phyloP scores from a whole-genome alignment of 371 early-diverging fungal genomes.

The Saksenaea vasiformis region DNA sequence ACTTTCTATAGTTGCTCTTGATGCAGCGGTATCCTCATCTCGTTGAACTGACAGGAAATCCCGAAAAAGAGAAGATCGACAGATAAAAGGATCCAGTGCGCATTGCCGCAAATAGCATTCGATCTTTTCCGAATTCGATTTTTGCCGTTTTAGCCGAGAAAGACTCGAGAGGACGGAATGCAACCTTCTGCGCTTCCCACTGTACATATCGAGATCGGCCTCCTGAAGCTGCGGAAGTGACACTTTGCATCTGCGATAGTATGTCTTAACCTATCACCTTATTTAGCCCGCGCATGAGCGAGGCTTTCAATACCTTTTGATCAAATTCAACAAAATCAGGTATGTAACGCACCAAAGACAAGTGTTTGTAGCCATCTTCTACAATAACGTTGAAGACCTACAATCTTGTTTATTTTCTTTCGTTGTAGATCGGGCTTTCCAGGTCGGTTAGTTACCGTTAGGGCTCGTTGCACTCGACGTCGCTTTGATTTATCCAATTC shows the following conservation, averaged over 20 bases:
- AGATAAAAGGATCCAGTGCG: conserved; percentile 32
- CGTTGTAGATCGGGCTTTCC: not conserved
- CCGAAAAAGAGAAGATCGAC: conserved; percentile 42
- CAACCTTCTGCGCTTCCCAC: conserved; percentile 20
- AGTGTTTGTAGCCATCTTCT: conserved; percentile 48
- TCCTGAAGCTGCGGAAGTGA: conserved; percentile 16
- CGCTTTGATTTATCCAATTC: conserved; percentile 22
- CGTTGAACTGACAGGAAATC: conserved; percentile 50
- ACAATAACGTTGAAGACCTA: conserved; percentile 62
- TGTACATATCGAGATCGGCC: conserved; percentile 16
- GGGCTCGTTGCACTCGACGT: conserved; percentile 25
- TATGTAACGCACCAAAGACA: conserved; percentile 56
- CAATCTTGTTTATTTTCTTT: not conserved
- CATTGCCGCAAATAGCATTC: conserved; percentile 45
- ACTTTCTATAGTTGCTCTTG: conserved; percentile 25
- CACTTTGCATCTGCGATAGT: conserved; percentile 35
- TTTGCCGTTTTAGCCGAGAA: conserved; percentile 19
- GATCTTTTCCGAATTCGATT: conserved; percentile 46
- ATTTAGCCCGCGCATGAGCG: not conserved
- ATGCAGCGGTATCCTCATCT: conserved; percentile 39
- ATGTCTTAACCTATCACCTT: conserved; percentile 24
- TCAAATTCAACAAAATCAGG: conserved; percentile 65
- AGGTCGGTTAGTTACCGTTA: conserved; percentile 18
- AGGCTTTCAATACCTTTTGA: conserved; percentile 42
- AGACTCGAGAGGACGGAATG: conserved; percentile 24